Percentiles rank a stretch among this genome's conserved stretches.
phyloP scores from a whole-genome alignment of 768 basidiomycete genomes.

The Hypsizygus marmoreus region DNA sequence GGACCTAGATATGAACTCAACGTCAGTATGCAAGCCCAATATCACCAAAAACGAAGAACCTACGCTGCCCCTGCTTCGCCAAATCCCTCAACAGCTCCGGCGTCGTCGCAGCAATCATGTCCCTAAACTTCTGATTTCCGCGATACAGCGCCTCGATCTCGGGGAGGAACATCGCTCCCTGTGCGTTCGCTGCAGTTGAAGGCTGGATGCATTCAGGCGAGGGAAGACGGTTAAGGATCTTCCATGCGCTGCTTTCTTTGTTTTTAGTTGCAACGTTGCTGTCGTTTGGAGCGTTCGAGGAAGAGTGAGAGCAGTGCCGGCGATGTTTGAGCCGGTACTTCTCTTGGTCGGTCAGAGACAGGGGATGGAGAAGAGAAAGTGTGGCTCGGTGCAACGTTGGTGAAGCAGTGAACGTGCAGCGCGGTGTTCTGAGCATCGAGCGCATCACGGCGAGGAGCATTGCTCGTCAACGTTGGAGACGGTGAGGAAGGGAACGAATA shows the following conservation, averaged over 20 bases:
- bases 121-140: conserved; percentile 18
- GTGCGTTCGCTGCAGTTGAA: neutral
- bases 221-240: conserved; percentile 16
- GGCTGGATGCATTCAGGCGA: conserved; percentile 12
- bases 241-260: conserved; percentile 13
- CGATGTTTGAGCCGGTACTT: too few species aligned
- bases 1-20: conserved; percentile 20
- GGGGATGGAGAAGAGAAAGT: too few species aligned
- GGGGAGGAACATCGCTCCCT: conserved; percentile 8
- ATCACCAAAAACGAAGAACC: neutral
- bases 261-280: too few species aligned
- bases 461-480: too few species aligned
- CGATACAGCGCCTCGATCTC: conserved; percentile 20
- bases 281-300: too few species aligned
- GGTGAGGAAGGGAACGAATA: too few species aligned
- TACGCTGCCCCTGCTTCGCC: conserved; percentile 17
- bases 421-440: too few species aligned
- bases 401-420: too few species aligned
- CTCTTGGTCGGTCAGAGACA: too few species aligned
- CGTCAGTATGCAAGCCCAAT: neutral
- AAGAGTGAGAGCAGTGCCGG: too few species aligned
- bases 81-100: conserved; percentile 16
- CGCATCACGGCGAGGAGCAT: too few species aligned
- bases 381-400: too few species aligned
- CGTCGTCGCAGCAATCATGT: conserved; percentile 14